Evolutionary conservation across 257 asterid species (phyloP).

Genomic region (Perilla frutescens): DNA sequence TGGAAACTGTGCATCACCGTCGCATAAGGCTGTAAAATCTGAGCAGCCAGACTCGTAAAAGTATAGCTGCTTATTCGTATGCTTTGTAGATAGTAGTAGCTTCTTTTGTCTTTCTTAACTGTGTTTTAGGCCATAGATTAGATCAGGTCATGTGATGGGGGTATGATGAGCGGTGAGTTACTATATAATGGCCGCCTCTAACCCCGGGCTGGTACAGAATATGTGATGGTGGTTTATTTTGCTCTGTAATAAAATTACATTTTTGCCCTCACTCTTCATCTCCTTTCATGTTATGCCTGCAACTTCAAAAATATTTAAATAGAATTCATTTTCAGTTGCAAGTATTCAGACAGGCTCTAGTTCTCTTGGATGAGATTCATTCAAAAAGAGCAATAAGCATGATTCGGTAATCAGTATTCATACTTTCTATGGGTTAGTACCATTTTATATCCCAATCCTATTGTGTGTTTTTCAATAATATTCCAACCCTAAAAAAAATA

Average conservation of each 20-base stretch:
- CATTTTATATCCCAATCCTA: no score
- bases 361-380: no score
- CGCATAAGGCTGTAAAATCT: conserved; percentile 56
- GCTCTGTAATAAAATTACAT: conserved; percentile 36
- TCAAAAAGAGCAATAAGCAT: no score
- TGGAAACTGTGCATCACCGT: conserved; percentile 51
- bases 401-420: no score
- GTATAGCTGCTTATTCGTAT: conserved; percentile 15
- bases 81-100: conserved; percentile 49
- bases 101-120: background rate
- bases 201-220: conserved; percentile 37
- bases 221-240: background rate
- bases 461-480: no score
- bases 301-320: no score
- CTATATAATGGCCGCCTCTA: conserved; percentile 68
- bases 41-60: conserved; percentile 70
- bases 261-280: background rate
- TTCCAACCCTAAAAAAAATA: no score
- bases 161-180: conserved; percentile 60
- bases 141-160: conserved; percentile 42
- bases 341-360: no score
- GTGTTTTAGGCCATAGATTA: conserved; percentile 43
- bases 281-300: background rate
- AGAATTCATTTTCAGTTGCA: no score
- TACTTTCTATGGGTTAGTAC: no score